A percentile compares a stretch with the other conserved stretches of the same genome.
These are phyloP conservation scores for Chamaecrista fasciculata DNA, from an alignment of 306 rosid species.

Conservation along the genomic window DNA sequence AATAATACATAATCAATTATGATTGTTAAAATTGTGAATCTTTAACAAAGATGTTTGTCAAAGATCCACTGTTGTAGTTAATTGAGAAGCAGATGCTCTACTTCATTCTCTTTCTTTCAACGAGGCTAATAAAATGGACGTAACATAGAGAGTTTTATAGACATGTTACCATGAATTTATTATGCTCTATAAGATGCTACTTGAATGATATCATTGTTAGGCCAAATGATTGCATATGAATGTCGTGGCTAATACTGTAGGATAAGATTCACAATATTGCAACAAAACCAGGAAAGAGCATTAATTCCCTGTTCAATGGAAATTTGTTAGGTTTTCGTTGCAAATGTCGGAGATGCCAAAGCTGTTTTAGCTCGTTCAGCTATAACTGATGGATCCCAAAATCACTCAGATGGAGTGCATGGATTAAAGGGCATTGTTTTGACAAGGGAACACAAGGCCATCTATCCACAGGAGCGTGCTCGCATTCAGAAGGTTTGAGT, in stretches of 20 bases:
- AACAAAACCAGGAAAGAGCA: not conserved
- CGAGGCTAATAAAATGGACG: not conserved
- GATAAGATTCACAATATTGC: slow-evolving; percentile 10
- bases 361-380: slow-evolving; percentile 82
- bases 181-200: slow-evolving; percentile 9
- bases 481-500: slow-evolving; percentile 80
- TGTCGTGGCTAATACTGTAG: not conserved
- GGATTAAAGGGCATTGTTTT: slow-evolving; percentile 78
- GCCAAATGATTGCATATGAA: not conserved
- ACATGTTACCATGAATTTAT: slow-evolving; percentile 1
- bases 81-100: not conserved
- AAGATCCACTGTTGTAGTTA: not conserved
- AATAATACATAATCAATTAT: not conserved
- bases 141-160: not conserved
- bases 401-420: slow-evolving; percentile 43
- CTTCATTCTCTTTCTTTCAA: not conserved
- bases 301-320: slow-evolving; percentile 22
- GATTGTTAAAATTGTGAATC: not conserved
- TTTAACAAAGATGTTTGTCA: not conserved
- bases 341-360: slow-evolving; percentile 88
- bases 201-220: not conserved
- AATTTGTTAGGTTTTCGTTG: slow-evolving; percentile 66
- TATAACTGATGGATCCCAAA: slow-evolving; percentile 41
- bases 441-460: slow-evolving; percentile 90
- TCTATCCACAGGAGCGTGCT: slow-evolving; percentile 80